Evolutionary conservation across 352 stramenopile genomes (phyloP), one percentile per base, ranked within the genome.

Genomic region (Phytophthora pluvialis): DNA sequence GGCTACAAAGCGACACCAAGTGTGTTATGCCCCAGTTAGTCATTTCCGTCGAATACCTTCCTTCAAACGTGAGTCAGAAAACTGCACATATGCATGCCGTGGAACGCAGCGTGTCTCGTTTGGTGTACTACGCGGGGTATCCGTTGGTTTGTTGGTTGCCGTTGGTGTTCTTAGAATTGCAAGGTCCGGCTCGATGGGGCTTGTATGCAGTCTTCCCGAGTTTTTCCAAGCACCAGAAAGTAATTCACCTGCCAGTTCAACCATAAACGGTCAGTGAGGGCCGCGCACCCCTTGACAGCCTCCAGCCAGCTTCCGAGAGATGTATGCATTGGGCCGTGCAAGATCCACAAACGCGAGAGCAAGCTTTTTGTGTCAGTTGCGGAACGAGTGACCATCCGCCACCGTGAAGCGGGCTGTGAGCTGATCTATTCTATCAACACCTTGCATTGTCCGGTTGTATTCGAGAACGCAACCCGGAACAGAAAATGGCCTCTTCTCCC

Each of bases 311-410:
- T 53, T 53, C 3, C 53, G 42, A 8, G 53, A 39, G 36, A 53
- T 46, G 36, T 39, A 61, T 28, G 42, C 53, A 15, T 51, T 61
- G 10, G 31, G 46, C 7, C 32, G 53, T 2, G 29, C 43, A 0
- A 53, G 9, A 53, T 53, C 53, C 10, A 53, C 11, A 53, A 53
- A 46, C 11, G 3, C 42, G 26, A 33, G 31, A 28, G 44, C 25
- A 4, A 36, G 21, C 8, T 50, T 50, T 13, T 36, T 50, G 26
- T 50, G 12, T 26, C 44, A 50, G 11, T 50, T 50, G 4, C 44
- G 25, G 36, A 50, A 36, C 4, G 13, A 50, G 25, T 49, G 26
- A 5, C 44, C 44, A 10, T 50, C 44, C 11, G 25, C 44, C 9
- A 50, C 21, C 16, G 25, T 36, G 13, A 38, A 50, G 5, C 25